phyloP scores from a whole-genome alignment of 106 monocot genomes.

The Dendrobium officinale region DNA sequence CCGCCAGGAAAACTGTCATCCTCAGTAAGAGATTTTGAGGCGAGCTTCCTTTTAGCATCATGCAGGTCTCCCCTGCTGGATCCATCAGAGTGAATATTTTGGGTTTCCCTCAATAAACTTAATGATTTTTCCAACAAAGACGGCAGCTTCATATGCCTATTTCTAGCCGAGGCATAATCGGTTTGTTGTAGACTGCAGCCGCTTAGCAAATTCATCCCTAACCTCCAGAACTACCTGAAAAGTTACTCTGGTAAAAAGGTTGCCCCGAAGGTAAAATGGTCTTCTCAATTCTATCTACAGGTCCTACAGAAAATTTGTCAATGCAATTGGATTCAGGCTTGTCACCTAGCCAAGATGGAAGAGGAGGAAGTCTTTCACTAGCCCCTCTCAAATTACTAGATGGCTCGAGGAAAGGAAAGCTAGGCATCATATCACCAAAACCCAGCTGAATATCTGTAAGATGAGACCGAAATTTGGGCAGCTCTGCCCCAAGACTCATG shows the following conservation, averaged over 20 bases:
- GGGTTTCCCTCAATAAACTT: slow-evolving; percentile 23
- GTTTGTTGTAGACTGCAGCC: slow-evolving; percentile 6
- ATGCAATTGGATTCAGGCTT: slow-evolving; percentile 8
- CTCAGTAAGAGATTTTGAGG: slow-evolving; percentile 2
- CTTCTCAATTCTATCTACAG: slow-evolving; percentile 6
- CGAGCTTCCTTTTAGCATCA: slow-evolving; percentile 23
- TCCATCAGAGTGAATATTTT: slow-evolving; percentile 16
- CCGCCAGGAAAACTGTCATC: slow-evolving; percentile 18
- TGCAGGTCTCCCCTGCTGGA: slow-evolving; percentile 7
- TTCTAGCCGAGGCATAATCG: slow-evolving; percentile 18
- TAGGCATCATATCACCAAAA: slow-evolving; percentile 12
- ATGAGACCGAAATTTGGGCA: slow-evolving; percentile 63
- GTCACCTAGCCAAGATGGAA: slow-evolving; percentile 8
- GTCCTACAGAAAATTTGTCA: neutral
- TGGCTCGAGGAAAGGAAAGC: slow-evolving; percentile 12
- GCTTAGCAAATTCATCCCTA: slow-evolving; percentile 16
- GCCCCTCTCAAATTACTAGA: slow-evolving; percentile 1
- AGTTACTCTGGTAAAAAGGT: slow-evolving; percentile 10
- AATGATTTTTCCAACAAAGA: slow-evolving; percentile 31
- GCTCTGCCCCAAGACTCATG: slow-evolving; percentile 26
- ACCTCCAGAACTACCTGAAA: slow-evolving; percentile 6
- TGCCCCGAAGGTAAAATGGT: slow-evolving; percentile 14
- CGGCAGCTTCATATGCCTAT: slow-evolving; percentile 29
- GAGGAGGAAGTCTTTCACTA: slow-evolving; percentile 8
- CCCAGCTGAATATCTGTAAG: slow-evolving; percentile 71